Conservation (phyloP, 2,329 filamentous ascomycete species). For the Fusarium robinianum region DNA sequence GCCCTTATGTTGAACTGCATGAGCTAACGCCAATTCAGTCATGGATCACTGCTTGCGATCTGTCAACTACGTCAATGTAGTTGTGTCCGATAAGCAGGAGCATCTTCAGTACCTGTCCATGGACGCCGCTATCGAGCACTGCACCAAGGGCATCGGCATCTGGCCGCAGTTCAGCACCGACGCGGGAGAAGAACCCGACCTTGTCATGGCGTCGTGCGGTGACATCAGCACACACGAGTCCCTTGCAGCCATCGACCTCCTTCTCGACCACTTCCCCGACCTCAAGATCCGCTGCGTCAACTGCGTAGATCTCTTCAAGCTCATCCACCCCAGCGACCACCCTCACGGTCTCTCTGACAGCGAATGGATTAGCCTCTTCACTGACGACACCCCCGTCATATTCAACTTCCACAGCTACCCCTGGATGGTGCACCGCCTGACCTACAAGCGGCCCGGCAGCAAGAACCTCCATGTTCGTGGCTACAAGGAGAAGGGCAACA, state of each 20-base stretch:
- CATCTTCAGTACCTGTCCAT: conserved; percentile 77
- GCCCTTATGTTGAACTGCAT: neutral
- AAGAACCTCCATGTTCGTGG: conserved; percentile 73
- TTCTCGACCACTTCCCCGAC: conserved; percentile 71
- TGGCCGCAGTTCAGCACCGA: conserved; percentile 80
- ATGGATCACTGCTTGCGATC: conserved; percentile 77
- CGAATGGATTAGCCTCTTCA: conserved; percentile 74
- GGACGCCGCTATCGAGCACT: conserved; percentile 74
- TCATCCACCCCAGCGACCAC: conserved; percentile 71
- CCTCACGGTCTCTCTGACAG: conserved; percentile 70
- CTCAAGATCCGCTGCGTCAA: conserved; percentile 81
- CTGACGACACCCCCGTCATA: conserved; percentile 70
- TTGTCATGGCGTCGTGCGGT: conserved; percentile 77
- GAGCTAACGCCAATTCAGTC: conserved; percentile 44
- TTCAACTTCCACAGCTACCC: conserved; percentile 89
- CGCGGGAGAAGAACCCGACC: conserved; percentile 67
- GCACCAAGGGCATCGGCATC: conserved; percentile 77
- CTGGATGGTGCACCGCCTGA: conserved; percentile 76
- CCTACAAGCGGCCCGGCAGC: conserved; percentile 73
- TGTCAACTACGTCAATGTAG: conserved; percentile 78
- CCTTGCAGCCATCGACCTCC: conserved; percentile 73
- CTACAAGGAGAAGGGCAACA: conserved; percentile 84
- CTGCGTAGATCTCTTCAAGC: conserved; percentile 79
- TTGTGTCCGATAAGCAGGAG: conserved; percentile 80
- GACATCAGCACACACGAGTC: conserved; percentile 76